Evolutionary conservation across 106 monocot genomes (phyloP).

Genomic region (Dendrobium catenatum): DNA sequence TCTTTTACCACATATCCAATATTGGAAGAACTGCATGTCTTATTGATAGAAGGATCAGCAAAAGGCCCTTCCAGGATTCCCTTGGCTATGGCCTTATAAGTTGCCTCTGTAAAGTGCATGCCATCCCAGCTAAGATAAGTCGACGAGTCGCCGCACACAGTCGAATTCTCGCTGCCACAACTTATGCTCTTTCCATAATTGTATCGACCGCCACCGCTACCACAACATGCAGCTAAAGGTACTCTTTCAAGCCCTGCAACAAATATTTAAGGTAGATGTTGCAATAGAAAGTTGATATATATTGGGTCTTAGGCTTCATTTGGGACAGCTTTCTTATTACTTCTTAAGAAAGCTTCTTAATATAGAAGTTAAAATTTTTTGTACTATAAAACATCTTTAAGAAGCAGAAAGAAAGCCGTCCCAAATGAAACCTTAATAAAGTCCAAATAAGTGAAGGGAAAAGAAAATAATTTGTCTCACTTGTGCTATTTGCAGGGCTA

Average conservation of each 20-base stretch:
- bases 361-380: no score
- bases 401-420: no score
- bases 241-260: not conserved
- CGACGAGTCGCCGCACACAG: slow-evolving; percentile 7
- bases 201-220: slow-evolving; percentile 11
- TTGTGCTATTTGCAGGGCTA: not conserved
- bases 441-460: not conserved
- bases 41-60: not conserved
- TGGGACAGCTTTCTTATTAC: no score
- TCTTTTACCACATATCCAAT: no score
- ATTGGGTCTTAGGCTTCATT: no score
- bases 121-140: slow-evolving; percentile 21
- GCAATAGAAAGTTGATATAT: no score
- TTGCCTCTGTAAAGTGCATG: slow-evolving; percentile 20
- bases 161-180: slow-evolving; percentile 6
- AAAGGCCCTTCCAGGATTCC: slow-evolving; percentile 18
- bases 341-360: no score
- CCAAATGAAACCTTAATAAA: no score
- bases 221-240: slow-evolving; percentile 11
- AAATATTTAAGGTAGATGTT: not conserved
- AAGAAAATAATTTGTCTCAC: not conserved
- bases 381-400: no score
- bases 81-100: slow-evolving; percentile 6
- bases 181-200: not conserved
- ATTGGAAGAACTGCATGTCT: not conserved